Percentiles rank a stretch among this genome's conserved stretches.
Evolutionary conservation across 2,329 filamentous ascomycete species (phyloP).

Genomic region (Leptographium lundbergii): DNA sequence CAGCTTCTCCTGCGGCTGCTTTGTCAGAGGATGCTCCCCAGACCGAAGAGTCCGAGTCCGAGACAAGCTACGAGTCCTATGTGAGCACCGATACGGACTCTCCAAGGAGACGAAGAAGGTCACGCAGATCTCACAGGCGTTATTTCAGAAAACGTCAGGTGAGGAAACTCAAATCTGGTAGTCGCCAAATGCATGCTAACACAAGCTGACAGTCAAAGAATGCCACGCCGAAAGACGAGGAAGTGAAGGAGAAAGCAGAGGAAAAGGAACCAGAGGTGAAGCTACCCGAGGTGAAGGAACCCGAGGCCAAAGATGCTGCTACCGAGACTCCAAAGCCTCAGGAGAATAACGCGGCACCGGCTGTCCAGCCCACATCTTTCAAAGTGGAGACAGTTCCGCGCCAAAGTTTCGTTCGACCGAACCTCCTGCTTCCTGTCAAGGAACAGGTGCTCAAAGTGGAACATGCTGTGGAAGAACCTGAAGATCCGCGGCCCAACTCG

Average conservation of each 20-base stretch:
- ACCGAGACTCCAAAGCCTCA: not conserved
- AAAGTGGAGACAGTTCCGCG: slow-evolving; percentile 2
- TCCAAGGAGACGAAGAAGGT: not conserved
- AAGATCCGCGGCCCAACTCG: slow-evolving; percentile 46
- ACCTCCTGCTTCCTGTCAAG: slow-evolving; percentile 33
- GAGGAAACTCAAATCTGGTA: not conserved
- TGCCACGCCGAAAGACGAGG: not conserved
- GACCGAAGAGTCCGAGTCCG: not conserved
- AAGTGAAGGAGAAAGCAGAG: not conserved
- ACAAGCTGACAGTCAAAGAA: not conserved
- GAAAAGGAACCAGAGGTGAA: not conserved
- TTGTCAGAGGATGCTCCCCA: not conserved
- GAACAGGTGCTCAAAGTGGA: slow-evolving; percentile 41
- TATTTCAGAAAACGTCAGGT: not conserved
- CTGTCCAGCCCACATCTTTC: not conserved
- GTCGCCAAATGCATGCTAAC: not conserved
- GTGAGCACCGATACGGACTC: slow-evolving; percentile 1
- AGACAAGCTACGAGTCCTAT: slow-evolving; percentile 1
- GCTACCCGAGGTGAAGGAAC: not conserved
- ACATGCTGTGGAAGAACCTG: slow-evolving; percentile 36
- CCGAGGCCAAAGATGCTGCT: not conserved
- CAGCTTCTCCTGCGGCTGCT: not conserved
- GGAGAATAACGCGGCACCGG: not conserved
- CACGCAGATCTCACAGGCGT: not conserved
- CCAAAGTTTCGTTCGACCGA: slow-evolving; percentile 14